phyloP scores from a whole-genome alignment of 129 eudicot genomes.

The Logfia minima region DNA sequence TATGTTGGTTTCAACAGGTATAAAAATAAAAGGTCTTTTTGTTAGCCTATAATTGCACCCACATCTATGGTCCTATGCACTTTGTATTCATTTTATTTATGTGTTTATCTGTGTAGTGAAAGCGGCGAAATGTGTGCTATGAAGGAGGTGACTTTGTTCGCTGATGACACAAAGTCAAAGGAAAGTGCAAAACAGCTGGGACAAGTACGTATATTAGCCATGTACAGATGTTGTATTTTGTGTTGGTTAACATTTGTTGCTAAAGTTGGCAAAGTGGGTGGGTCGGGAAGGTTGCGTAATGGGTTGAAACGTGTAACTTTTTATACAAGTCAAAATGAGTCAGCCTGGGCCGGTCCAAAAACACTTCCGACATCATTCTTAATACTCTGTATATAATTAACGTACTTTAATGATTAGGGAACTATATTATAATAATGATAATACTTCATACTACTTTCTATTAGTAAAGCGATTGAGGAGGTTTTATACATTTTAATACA shows the following conservation, averaged over 20 bases:
- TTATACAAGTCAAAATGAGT: neutral
- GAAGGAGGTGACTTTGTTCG: conserved; percentile 94
- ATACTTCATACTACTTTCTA: neutral
- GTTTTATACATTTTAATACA: neutral
- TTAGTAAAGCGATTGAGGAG: neutral
- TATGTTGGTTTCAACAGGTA: conserved; percentile 94
- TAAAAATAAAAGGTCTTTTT: neutral
- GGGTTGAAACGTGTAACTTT: neutral
- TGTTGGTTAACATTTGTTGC: conserved; percentile 11
- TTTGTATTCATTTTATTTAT: neutral
- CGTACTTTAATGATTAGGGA: neutral
- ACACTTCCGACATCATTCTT: neutral
- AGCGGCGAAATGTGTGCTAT: conserved; percentile 99
- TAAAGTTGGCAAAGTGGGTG: neutral
- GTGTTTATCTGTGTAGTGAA: conserved; percentile 53
- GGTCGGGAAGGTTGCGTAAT: neutral
- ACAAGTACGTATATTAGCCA: conserved; percentile 53
- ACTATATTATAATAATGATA: neutral
- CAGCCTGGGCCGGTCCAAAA: neutral
- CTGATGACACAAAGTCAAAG: conserved; percentile 89
- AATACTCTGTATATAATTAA: neutral
- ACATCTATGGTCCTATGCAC: neutral
- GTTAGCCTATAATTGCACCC: neutral
- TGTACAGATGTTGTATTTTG: neutral
- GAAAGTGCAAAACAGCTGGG: conserved; percentile 94